Conservation (phyloP, 2,329 filamentous ascomycete genomes). For the Fusarium sp. region DNA sequence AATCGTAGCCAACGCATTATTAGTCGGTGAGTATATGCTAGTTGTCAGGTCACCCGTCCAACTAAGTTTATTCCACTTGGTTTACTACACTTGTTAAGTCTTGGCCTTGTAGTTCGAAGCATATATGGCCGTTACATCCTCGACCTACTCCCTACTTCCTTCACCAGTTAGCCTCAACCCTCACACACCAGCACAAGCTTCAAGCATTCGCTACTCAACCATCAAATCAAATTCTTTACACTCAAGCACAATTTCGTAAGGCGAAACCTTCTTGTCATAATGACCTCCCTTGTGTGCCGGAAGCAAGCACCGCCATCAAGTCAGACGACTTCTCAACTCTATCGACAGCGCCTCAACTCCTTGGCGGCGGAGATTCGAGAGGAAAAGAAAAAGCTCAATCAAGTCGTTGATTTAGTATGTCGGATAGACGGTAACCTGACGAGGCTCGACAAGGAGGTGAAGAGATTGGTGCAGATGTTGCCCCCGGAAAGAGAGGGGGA, state of each 20-base stretch:
- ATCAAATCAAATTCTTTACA: background rate
- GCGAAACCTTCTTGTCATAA: background rate
- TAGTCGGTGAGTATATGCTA: background rate
- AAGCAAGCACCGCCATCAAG: background rate
- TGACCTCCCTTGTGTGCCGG: background rate
- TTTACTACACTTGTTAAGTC: too few species aligned
- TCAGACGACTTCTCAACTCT: background rate
- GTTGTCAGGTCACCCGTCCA: background rate
- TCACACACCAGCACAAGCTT: background rate
- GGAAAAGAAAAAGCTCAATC: background rate
- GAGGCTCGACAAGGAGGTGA: background rate
- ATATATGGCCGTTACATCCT: too few species aligned
- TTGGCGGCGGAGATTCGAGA: background rate
- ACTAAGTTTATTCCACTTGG: background rate
- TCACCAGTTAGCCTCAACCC: too few species aligned
- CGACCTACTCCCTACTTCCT: background rate
- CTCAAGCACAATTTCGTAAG: fast-evolving
- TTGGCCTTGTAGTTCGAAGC: too few species aligned
- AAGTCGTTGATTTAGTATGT: background rate
- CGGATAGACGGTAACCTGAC: background rate
- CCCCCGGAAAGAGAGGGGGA: background rate
- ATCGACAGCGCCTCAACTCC: background rate
- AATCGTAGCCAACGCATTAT: background rate
- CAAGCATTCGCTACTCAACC: background rate
- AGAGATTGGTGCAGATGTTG: background rate